These are phyloP conservation scores for Kluyveromyces sp. DNA, from an alignment of 1,139 yeast genomes.

Conservation along the genomic window DNA sequence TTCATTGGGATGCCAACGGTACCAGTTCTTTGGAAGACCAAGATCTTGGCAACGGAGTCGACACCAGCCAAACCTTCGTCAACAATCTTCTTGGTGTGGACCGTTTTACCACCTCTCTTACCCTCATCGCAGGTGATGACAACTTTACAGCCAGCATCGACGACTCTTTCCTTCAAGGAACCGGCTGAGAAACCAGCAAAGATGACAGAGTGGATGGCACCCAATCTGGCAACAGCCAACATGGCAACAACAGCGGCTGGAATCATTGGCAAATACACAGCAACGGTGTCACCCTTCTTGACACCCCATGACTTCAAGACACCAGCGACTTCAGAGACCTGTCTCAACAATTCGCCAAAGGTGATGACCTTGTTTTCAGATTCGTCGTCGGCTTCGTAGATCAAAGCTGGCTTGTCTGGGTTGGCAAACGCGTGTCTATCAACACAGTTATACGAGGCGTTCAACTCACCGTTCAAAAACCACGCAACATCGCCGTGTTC, in stretches of 20 bases:
- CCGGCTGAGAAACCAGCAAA: constrained; percentile 97
- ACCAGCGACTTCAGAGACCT: constrained; percentile 85
- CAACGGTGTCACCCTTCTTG: constrained; percentile 90
- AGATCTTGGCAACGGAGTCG: constrained; percentile 72
- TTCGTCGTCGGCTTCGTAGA: constrained; percentile 94
- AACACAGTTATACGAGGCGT: constrained; percentile 92
- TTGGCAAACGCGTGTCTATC: constrained; percentile 87
- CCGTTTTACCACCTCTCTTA: constrained; percentile 90
- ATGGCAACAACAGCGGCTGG: constrained; percentile 91
- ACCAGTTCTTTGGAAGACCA: constrained; percentile 86
- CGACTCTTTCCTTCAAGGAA: constrained; percentile 82
- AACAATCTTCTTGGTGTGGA: constrained; percentile 85
- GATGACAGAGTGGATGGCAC: constrained; percentile 93
- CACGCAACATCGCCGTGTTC: constrained; percentile 79
- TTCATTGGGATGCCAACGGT: constrained; percentile 46
- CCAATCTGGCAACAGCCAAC: constrained; percentile 90
- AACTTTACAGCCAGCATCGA: constrained; percentile 81
- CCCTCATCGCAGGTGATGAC: constrained; percentile 95
- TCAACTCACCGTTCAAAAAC: constrained; percentile 90
- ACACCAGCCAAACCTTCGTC: constrained; percentile 82
- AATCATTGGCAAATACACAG: constrained; percentile 94
- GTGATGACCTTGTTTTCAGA: constrained; percentile 66
- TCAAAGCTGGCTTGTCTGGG: constrained; percentile 84
- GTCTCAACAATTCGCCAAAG: constrained; percentile 76
- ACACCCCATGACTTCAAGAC: constrained; percentile 83